Evolutionary conservation across 106 monocot species (phyloP), one percentile per base, ranked within the genome.

Genomic region (Dactylorhiza incarnata): DNA sequence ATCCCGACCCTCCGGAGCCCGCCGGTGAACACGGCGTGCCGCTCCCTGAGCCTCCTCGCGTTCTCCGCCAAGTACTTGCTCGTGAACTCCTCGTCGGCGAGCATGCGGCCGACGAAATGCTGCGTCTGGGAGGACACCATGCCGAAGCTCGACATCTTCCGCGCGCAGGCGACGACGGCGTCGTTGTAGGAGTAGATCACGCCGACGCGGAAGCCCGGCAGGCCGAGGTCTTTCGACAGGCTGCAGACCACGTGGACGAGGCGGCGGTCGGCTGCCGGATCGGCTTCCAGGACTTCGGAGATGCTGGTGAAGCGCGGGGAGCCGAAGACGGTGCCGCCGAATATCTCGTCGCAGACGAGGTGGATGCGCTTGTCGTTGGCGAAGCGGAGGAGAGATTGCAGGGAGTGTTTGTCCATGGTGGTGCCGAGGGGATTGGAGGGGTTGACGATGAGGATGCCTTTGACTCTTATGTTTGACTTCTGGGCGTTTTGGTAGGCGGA

Each of bases 111-210:
- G 6, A 92, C 68, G 25, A 92, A 49, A 48, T 80, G 77, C 70
- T 92, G 92, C 12, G 89, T 92, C 54, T 92, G 92, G 10, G 92
- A 81, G 8, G 89, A 92, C 7, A 92, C 92, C 5, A 92, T 85
- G 0, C 89, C 86, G 49, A 92, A 89, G 79, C 92, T 92, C 10
- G 92, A 92, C 92, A 92, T 92, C 63, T 53, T 80, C 9, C 92
- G 72, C 0, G 77, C 92, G 67, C 75, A 70, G 6, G 9, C 75
- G 2, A 92, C 87, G 25, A 92, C 92, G 0, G 48, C 37, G 62
- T 92, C 87, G 65, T 92, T 92, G 86, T 83, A 92, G 7, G 92
- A 92, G 81, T 92, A 92, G 44, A 92, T 71, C 9, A 89, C 54
- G 25, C 92, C 92, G 8, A 87, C 89, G 15, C 92, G 68, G 66